phyloP scores from a whole-genome alignment of 2,329 filamentous ascomycete species.

The Xylariomycetidae sp. region DNA sequence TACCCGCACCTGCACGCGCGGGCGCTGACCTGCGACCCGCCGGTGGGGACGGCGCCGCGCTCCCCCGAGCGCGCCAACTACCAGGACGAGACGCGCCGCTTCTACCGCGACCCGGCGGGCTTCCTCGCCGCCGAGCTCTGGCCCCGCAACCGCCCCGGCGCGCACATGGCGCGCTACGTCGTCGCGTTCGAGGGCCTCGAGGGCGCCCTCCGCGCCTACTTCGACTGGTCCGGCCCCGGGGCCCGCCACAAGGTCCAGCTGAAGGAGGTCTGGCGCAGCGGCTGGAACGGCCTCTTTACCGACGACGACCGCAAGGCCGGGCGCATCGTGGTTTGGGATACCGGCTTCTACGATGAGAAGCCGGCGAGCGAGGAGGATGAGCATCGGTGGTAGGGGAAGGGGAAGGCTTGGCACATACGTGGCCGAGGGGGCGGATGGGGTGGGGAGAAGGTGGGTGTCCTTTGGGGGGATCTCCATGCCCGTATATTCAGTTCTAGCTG shows the following conservation, averaged over 20 bases:
- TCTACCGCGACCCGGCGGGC: conserved; percentile 61
- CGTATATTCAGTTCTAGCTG: too few relatives aligned
- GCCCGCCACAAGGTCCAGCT: conserved; percentile 36
- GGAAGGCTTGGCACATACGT: too few relatives aligned
- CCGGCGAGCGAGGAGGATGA: too few relatives aligned
- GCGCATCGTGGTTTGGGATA: conserved; percentile 51
- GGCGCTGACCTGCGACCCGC: conserved; percentile 86
- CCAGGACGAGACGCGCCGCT: conserved; percentile 83
- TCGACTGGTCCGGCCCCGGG: conserved; percentile 32
- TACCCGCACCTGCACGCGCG: conserved; percentile 70
- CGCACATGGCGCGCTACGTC: conserved; percentile 49
- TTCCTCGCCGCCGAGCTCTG: conserved; percentile 55
- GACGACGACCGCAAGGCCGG: conserved; percentile 55
- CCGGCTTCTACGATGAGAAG: conserved; percentile 25
- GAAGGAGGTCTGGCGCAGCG: conserved; percentile 46
- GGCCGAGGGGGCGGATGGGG: too few relatives aligned
- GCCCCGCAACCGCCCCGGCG: conserved; percentile 26
- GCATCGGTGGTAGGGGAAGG: too few relatives aligned
- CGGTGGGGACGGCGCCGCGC: conserved; percentile 58
- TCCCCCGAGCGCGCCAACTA: conserved; percentile 60
- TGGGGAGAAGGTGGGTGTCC: too few relatives aligned
- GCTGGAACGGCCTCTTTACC: conserved; percentile 56
- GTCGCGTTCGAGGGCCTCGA: conserved; percentile 57
- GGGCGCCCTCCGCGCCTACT: conserved; percentile 37
- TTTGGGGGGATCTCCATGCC: too few relatives aligned